A percentile compares a stretch with the other conserved stretches of the same genome.
phyloP scores from a whole-genome alignment of 2,329 filamentous ascomycete genomes.

The Trichoderma guizhouense region DNA sequence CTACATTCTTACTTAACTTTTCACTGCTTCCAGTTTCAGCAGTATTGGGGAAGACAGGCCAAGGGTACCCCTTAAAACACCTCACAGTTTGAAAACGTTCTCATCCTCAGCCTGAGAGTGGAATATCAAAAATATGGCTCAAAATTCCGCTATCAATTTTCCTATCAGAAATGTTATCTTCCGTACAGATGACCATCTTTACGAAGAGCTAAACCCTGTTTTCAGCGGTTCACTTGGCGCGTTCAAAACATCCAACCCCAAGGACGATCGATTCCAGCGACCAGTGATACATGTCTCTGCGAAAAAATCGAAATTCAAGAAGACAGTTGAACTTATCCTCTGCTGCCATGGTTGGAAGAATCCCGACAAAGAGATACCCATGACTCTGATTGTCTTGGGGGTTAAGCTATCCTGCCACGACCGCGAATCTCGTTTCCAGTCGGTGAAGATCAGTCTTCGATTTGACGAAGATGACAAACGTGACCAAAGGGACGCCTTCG shows the following conservation, averaged over 20 bases:
- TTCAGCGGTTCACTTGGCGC: not conserved
- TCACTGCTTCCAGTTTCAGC: not conserved
- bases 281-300: not conserved
- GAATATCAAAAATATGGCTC: not conserved
- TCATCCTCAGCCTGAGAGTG: not conserved
- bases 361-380: not conserved
- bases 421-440: not conserved
- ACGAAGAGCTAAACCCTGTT: not conserved
- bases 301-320: not conserved
- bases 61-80: no score
- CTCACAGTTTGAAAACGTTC: no score
- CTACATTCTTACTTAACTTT: not conserved
- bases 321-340: not conserved
- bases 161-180: not conserved
- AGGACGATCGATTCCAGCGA: not conserved
- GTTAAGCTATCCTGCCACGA: not conserved
- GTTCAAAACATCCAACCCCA: not conserved
- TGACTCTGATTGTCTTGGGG: not conserved
- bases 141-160: not conserved
- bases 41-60: no score
- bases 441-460: not conserved
- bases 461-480: not conserved
- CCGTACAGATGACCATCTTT: not conserved
- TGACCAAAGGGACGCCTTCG: fast-evolving
- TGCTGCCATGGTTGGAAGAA: not conserved